Base-by-base conservation (phyloP, 1,284 basidiomycete genomes). In the Lignosus rhinocerotis region DNA sequence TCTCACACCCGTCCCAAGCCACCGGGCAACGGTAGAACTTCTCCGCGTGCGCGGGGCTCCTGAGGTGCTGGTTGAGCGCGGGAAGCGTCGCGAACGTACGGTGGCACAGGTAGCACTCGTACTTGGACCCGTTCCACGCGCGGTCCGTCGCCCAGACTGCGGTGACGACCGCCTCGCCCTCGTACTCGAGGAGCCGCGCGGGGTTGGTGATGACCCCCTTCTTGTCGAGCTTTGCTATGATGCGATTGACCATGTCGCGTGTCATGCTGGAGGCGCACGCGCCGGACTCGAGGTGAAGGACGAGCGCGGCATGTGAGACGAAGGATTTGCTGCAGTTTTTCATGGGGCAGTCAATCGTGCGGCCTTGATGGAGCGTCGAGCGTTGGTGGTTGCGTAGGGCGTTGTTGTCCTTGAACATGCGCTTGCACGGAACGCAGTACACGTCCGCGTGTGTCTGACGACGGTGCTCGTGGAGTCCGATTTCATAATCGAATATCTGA, bases 51-150 rank as follows among this genome's bases (percentile, higher is more conserved):
- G 66, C 69, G 2, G 70, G 63, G 56, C 69, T 70, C 12, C 33
- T 43, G 9, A 67, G 53, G 55, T 68, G 68, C 51, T 53, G 42
- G 56, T 67, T 66, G 30, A 70, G 56, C 41, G 55, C 50, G 14
- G 16, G 10, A 33, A 68, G 62, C n/a, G 48, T 51, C 30, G 21
- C 31, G 60, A 52, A 67, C 51, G 56, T 59, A 12, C 60, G 53
- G 55, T 66, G 64, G 58, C 67, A 68, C 48, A 79, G 61, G 61
- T 74, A 72, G 67, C 77, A 80, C 60, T 77, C 75, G 68, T 72
- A 78, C 8, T 58, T 59, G 16, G 11, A 3, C 8, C 75, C 75
- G 54, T 78, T 76, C 71, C 71, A 78, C 6, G 73, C 66, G 21
- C 56, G 68, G 34, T 70, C 64, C 7, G 75, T 76, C 45, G 75